A percentile compares a stretch with the other conserved stretches of the same genome.
Conservation (phyloP, 2,329 filamentous ascomycete genomes). For the Cercospora berteroae region DNA sequence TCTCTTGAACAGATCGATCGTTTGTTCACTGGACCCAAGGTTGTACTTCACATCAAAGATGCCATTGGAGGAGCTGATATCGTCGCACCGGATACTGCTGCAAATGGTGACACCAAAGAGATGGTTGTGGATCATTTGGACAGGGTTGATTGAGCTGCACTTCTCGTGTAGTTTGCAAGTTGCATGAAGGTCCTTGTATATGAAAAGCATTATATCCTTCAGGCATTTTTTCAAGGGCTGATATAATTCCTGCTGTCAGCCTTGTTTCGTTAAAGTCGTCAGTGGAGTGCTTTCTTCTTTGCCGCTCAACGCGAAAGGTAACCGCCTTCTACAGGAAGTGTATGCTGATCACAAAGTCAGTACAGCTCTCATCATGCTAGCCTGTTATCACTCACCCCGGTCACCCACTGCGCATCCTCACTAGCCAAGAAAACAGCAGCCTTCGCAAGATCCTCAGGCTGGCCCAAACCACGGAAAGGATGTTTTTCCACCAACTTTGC, state of each 20-base stretch:
- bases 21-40: slow-evolving; percentile 43
- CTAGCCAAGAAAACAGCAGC: slow-evolving; percentile 49
- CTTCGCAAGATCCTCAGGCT: slow-evolving; percentile 45
- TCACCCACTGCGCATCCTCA: slow-evolving; percentile 36
- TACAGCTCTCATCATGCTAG: not conserved
- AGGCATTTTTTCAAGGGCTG: not conserved
- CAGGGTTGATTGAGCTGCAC: not conserved
- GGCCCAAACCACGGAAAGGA: slow-evolving; percentile 37
- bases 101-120: slow-evolving; percentile 2
- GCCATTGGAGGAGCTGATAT: slow-evolving; percentile 12
- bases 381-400: slow-evolving; percentile 12
- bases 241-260: not conserved
- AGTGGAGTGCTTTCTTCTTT: not conserved
- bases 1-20: slow-evolving; percentile 54
- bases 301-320: slow-evolving; percentile 11
- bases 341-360: slow-evolving; percentile 18
- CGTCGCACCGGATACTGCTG: not conserved
- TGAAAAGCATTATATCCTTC: not conserved
- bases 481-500: slow-evolving; percentile 33
- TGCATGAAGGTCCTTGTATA: not conserved
- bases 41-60: slow-evolving; percentile 22
- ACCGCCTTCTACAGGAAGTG: slow-evolving; percentile 23
- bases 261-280: not conserved
- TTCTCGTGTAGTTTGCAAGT: not conserved
- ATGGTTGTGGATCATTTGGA: slow-evolving; percentile 11